Evolutionary conservation across 495 filamentous ascomycete genomes (phyloP).

Genomic region (Polyplosphaeria fusca): DNA sequence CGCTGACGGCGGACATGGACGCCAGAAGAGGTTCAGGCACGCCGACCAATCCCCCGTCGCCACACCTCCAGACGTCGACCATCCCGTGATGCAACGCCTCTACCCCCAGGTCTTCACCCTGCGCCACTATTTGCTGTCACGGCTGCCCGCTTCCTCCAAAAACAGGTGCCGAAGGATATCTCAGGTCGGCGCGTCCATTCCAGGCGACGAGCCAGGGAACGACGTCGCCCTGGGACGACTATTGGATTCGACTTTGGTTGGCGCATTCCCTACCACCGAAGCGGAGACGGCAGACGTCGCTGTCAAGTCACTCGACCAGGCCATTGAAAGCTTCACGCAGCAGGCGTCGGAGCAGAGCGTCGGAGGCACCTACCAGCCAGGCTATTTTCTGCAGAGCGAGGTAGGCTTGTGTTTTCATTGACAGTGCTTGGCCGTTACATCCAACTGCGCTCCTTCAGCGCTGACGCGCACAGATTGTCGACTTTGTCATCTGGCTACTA

Average conservation of each 20-base stretch:
- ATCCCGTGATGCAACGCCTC: slow-evolving; percentile 71
- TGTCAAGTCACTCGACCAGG: slow-evolving; percentile 47
- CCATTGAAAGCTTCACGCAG: slow-evolving; percentile 68
- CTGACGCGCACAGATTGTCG: slow-evolving; percentile 61
- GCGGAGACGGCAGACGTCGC: slow-evolving; percentile 38
- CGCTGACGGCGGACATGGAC: slow-evolving; percentile 18
- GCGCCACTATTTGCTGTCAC: slow-evolving; percentile 64
- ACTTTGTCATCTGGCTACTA: slow-evolving; percentile 74
- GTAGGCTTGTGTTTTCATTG: slow-evolving; percentile 40
- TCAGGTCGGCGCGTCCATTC: slow-evolving; percentile 17
- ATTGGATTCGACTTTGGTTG: slow-evolving; percentile 69
- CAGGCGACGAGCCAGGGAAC: slow-evolving; percentile 34
- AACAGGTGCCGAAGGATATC: slow-evolving; percentile 49
- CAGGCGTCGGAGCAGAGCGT: slow-evolving; percentile 48
- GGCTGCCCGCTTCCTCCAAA: slow-evolving; percentile 53
- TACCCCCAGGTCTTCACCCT: slow-evolving; percentile 67
- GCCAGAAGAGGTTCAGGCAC: slow-evolving; percentile 17
- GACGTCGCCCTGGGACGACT: slow-evolving; percentile 50
- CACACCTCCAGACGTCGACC: slow-evolving; percentile 40
- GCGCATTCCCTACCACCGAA: slow-evolving; percentile 40
- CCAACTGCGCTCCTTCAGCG: neutral
- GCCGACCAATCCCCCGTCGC: slow-evolving; percentile 32
- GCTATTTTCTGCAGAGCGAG: slow-evolving; percentile 48
- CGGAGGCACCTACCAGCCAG: slow-evolving; percentile 30
- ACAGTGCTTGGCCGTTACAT: slow-evolving; percentile 16